These are phyloP conservation scores for Penicillium sp. DNA, from an alignment of 2,329 filamentous ascomycete species.

Conservation along the genomic window DNA sequence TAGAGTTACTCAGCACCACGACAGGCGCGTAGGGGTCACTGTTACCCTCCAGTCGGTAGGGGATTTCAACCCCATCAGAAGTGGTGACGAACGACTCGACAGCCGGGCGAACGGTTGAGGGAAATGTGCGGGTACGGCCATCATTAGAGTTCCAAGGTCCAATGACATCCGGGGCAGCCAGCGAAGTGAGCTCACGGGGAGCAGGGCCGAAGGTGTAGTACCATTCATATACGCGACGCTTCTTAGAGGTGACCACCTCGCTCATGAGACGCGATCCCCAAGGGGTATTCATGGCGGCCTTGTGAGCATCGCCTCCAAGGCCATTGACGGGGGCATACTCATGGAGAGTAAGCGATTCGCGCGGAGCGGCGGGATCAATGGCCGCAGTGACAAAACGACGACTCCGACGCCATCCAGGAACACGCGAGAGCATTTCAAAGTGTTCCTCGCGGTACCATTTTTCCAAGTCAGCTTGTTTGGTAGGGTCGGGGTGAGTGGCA, in stretches of 20 bases:
- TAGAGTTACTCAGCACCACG: conserved; percentile 74
- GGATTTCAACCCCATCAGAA: conserved; percentile 64
- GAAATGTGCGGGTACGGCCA: conserved; percentile 54
- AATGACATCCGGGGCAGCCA: conserved; percentile 49
- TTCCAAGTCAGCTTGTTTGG: conserved; percentile 54
- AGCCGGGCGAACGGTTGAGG: conserved; percentile 46
- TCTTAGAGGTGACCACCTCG: conserved; percentile 58
- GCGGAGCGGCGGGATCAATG: conserved; percentile 56
- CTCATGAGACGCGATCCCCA: conserved; percentile 60
- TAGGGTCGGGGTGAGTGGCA: conserved; percentile 53
- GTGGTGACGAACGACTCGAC: conserved; percentile 69
- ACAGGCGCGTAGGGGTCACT: conserved; percentile 64
- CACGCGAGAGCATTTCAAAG: conserved; percentile 65
- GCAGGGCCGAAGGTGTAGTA: conserved; percentile 79
- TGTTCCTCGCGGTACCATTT: conserved; percentile 77
- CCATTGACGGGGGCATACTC: conserved; percentile 69
- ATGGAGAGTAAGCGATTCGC: conserved; percentile 65
- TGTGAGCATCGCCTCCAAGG: conserved; percentile 62
- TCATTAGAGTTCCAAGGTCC: conserved; percentile 57
- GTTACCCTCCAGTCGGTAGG: conserved; percentile 74
- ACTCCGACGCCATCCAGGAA: conserved; percentile 76
- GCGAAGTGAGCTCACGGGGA: conserved; percentile 63
- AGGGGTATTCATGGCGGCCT: conserved; percentile 61
- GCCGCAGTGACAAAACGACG: conserved; percentile 67
- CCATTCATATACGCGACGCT: conserved; percentile 63